A percentile compares a stretch with the other conserved stretches of the same genome.
These are phyloP conservation scores for Paramyrothecium sp. DNA, from an alignment of 2,329 filamentous ascomycete genomes.

Conservation along the genomic window DNA sequence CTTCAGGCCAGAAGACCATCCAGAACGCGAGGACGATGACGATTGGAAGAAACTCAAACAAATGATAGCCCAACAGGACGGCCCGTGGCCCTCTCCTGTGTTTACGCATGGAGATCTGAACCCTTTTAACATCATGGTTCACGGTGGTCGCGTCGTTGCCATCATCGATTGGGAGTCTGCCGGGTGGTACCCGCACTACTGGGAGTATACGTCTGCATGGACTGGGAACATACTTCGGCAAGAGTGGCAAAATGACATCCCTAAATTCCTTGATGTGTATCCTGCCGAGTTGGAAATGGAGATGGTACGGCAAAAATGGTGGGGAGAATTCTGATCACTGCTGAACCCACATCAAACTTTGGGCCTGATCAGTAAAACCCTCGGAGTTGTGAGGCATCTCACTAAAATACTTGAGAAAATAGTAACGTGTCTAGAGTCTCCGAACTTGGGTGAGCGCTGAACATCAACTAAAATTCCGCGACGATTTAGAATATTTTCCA, in stretches of 20 bases:
- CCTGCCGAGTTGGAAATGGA: background rate
- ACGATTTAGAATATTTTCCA: too few relatives aligned
- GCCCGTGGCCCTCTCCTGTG: constrained; percentile 29
- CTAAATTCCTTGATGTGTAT: background rate
- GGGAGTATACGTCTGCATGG: constrained; percentile 30
- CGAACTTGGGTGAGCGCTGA: background rate
- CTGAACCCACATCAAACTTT: too few relatives aligned
- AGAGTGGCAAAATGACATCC: background rate
- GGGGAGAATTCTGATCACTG: constrained; percentile 6
- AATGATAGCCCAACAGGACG: constrained; percentile 33
- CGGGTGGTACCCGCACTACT: constrained; percentile 31
- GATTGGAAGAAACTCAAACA: constrained; percentile 25
- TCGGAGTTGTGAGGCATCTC: too few relatives aligned
- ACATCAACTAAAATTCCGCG: too few relatives aligned
- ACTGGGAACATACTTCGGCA: background rate
- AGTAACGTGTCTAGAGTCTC: background rate
- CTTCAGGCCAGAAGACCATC: constrained; percentile 18
- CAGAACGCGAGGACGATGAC: constrained; percentile 10
- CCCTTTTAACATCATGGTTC: constrained; percentile 39
- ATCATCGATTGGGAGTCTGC: constrained; percentile 37
- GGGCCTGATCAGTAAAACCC: too few relatives aligned
- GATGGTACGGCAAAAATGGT: constrained; percentile 57
- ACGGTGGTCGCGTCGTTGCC: constrained; percentile 37
- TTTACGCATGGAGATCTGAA: constrained; percentile 48
- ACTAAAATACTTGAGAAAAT: too few relatives aligned